Evolutionary conservation across 1,284 basidiomycete genomes (phyloP), one percentile per base, ranked within the genome.

Genomic region (Ustilago bromivora): DNA sequence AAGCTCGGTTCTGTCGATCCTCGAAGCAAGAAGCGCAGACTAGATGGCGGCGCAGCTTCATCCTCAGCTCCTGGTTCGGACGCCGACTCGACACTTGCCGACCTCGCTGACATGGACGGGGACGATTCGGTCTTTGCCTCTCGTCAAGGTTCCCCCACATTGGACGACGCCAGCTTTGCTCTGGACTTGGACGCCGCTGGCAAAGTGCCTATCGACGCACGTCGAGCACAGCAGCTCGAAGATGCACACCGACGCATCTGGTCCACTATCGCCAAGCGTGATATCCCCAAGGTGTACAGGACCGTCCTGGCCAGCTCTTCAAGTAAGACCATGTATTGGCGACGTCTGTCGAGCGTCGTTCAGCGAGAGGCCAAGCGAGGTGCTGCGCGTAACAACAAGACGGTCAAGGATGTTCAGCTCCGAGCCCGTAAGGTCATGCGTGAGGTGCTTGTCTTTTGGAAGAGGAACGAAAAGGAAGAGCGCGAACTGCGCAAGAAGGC

Each of bases 381-480:
- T 1, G 92, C 91, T 72, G 90, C 90, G n/a, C 91, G 91, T 76
- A 92, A 93, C 15, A 90, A 91, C 36, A 96, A 94, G 87, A 90
- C 91, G 19, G 90, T 90, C 78, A 98, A 98, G 87, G 95, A 98
- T 72, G 89, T 92, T 4, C 94, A 95, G 85, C 91, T 92, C 31
- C 95, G 94, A 85, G 92, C 92, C 12, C 95, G 94, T 84, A 90
- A 93, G 43, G 88, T 95, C 49, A 95, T 95, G 93, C 81, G 88
- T 56, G 87, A 88, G 79, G 95, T 98, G 92, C 91, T 97, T 79
- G 91, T 95, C 35, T 97, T 95, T 88, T 98, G 95, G 95, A 94
- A 93, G 88, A 96, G 95, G 88, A 98, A 98, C 83, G 96, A 99
- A 87, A 95, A 96, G 85, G 96, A 98, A 87, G 86, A 87, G 75